phyloP scores from a whole-genome alignment of 176 grass and related monocot species.

The Metroxylon sagu region DNA sequence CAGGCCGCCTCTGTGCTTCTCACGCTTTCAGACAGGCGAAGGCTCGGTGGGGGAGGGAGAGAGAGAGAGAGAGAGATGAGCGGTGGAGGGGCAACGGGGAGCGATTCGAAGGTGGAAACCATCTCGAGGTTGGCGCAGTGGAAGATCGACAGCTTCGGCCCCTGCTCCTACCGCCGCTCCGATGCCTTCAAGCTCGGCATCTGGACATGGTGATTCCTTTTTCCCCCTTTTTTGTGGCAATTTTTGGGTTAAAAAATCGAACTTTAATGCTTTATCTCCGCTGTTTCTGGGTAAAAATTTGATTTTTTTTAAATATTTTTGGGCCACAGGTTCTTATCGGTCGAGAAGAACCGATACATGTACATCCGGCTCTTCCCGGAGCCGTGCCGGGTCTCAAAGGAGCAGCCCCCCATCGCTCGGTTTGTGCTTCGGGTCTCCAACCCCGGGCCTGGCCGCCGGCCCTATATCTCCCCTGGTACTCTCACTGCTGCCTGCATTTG shows the following conservation, averaged over 20 bases:
- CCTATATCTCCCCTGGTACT: constrained; percentile 54
- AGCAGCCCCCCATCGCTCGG: constrained; percentile 66
- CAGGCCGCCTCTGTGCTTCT: neutral
- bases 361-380: constrained; percentile 77
- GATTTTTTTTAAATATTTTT: neutral
- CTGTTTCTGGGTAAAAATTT: no score
- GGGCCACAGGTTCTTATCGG: constrained; percentile 48
- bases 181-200: constrained; percentile 86
- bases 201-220: constrained; percentile 61
- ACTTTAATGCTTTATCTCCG: no score
- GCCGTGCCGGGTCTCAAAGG: constrained; percentile 63
- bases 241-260: neutral
- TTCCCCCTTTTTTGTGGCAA: neutral
- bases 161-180: constrained; percentile 78
- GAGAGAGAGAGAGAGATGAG: constrained; percentile 19
- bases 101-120: constrained; percentile 76
- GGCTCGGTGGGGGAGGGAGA: neutral
- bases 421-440: constrained; percentile 72
- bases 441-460: constrained; percentile 45
- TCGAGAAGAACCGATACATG: constrained; percentile 68
- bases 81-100: constrained; percentile 10
- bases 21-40: neutral
- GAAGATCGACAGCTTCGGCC: constrained; percentile 82
- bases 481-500: neutral
- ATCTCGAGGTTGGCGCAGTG: constrained; percentile 85